A percentile compares a stretch with the other conserved stretches of the same genome.
Evolutionary conservation across 2,329 filamentous ascomycete genomes (phyloP).

Genomic region (Annulohypoxylon truncatum): DNA sequence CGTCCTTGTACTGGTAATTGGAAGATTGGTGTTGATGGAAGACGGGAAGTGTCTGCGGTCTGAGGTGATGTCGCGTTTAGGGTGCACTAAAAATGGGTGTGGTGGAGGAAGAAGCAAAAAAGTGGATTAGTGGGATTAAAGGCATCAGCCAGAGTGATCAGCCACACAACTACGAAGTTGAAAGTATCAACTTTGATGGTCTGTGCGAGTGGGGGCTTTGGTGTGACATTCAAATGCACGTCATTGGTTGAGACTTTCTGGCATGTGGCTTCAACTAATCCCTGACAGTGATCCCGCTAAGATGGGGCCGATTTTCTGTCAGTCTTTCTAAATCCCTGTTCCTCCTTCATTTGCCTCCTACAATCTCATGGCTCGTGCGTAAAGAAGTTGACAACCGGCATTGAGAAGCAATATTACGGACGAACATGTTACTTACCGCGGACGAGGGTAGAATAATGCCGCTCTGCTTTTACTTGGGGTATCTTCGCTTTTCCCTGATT

Average conservation of each 20-base stretch:
- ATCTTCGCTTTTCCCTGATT: background rate
- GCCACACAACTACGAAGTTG: constrained; percentile 29
- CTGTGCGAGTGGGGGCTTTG: constrained; percentile 37
- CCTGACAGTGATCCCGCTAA: constrained; percentile 34
- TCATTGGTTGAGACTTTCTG: constrained; percentile 29
- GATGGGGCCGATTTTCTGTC: constrained; percentile 12
- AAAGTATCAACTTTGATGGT: constrained; percentile 15
- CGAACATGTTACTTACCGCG: background rate
- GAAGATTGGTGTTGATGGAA: constrained; percentile 31
- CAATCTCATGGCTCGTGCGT: background rate
- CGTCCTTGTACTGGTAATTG: constrained; percentile 27
- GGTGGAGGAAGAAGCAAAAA: constrained; percentile 11
- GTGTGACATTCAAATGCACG: constrained; percentile 13
- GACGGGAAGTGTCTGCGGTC: constrained; percentile 32
- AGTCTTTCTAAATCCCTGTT: background rate
- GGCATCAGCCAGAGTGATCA: constrained; percentile 36
- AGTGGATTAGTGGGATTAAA: constrained; percentile 19
- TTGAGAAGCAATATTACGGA: constrained; percentile 6
- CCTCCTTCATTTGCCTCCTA: background rate
- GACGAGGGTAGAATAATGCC: background rate
- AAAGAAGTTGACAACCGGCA: background rate
- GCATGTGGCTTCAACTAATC: constrained; percentile 39
- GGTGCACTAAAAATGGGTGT: constrained; percentile 40
- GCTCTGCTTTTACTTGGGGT: background rate
- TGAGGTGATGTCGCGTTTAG: constrained; percentile 42